Percentiles rank a stretch among this genome's conserved stretches.
Conservation (phyloP, 257 asterid species). For the Solanum virginianum region DNA sequence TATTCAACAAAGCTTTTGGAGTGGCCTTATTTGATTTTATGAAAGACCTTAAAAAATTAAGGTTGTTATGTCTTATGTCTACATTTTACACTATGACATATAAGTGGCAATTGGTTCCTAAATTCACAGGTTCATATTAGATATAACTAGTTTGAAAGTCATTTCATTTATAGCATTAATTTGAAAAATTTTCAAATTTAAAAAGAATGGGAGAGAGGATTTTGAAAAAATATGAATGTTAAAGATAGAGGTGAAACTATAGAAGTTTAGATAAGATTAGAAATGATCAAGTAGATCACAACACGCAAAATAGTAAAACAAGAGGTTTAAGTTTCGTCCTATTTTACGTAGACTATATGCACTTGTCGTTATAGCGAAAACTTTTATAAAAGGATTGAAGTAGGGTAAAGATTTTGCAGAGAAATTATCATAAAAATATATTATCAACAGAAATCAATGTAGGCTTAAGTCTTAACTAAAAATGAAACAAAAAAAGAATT, state of each 20-base stretch:
- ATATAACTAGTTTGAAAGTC: background rate
- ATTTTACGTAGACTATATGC: background rate
- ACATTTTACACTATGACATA: background rate
- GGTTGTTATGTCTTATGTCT: background rate
- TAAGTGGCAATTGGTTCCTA: background rate
- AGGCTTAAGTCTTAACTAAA: background rate
- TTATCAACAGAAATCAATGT: background rate
- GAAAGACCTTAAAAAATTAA: background rate
- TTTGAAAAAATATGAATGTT: background rate
- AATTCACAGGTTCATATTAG: background rate
- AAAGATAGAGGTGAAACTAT: background rate
- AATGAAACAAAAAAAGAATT: background rate
- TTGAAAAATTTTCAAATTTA: background rate
- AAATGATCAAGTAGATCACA: background rate
- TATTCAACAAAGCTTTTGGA: background rate
- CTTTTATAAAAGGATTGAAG: background rate
- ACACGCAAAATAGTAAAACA: background rate
- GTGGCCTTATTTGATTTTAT: background rate
- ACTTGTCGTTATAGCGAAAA: background rate
- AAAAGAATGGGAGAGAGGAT: background rate
- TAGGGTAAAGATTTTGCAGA: background rate
- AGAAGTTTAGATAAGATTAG: background rate
- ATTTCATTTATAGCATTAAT: background rate
- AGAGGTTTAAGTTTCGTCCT: background rate
- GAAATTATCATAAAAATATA: background rate